Evolutionary conservation across 2,329 filamentous ascomycete genomes (phyloP).

Genomic region (Parasarocladium wereldwijsianum): DNA sequence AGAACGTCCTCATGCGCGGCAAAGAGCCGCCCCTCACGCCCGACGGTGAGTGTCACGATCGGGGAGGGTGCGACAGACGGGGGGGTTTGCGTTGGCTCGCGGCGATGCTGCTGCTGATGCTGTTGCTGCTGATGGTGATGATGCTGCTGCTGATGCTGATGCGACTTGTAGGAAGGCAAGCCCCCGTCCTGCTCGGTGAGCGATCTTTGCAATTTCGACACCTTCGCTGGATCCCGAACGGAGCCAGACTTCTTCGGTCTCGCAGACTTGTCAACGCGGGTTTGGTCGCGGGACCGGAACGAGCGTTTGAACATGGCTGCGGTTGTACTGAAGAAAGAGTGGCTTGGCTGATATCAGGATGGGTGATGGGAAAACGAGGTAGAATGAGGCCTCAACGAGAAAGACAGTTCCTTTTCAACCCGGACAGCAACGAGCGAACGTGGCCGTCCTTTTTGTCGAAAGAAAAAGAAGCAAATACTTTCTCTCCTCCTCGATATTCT

Average conservation of each 20-base stretch:
- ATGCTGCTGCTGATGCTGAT: conserved; percentile 4
- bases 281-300: conserved; percentile 59
- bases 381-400: conserved; percentile 12
- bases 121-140: conserved; percentile 6
- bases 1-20: conserved; percentile 91
- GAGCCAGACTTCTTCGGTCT: conserved; percentile 54
- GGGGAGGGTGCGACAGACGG: conserved; percentile 34
- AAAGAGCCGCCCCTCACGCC: conserved; percentile 75
- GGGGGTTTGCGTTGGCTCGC: conserved; percentile 3
- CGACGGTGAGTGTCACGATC: conserved; percentile 78
- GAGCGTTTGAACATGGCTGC: conserved; percentile 81
- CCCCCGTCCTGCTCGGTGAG: conserved; percentile 41
- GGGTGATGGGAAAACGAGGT: too few species aligned
- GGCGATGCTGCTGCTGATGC: conserved; percentile 3
- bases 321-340: conserved; percentile 11
- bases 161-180: conserved; percentile 6
- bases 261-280: conserved; percentile 72
- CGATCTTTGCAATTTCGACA: conserved; percentile 75
- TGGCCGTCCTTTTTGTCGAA: too few species aligned
- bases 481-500: conserved; percentile 10
- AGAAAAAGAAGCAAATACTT: conserved; percentile 11
- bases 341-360: too few species aligned
- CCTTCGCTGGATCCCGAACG: conserved; percentile 60
- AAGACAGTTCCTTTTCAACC: conserved; percentile 1
- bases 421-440: conserved; percentile 6